phyloP scores from a whole-genome alignment of 2,329 filamentous ascomycete species.

The Furcasterigmium sp. region DNA sequence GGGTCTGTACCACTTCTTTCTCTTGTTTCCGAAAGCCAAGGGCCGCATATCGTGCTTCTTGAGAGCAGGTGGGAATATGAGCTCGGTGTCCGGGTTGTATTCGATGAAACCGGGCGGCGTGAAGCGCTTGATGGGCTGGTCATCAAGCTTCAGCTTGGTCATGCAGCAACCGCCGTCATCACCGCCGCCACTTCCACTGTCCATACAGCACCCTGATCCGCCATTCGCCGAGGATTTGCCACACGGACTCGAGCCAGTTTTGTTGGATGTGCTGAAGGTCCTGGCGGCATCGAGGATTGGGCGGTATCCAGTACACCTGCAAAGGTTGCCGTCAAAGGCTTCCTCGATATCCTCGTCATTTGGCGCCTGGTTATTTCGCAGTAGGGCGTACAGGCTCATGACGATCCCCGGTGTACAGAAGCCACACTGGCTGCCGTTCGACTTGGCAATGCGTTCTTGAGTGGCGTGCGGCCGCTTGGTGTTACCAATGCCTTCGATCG shows the following conservation, averaged over 20 bases:
- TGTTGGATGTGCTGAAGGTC: slow-evolving; percentile 64
- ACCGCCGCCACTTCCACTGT: slow-evolving; percentile 44
- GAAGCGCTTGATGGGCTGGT: slow-evolving; percentile 60
- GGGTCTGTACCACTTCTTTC: slow-evolving; percentile 89
- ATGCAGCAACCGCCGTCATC: slow-evolving; percentile 62
- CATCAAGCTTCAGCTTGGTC: slow-evolving; percentile 44
- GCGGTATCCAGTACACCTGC: slow-evolving; percentile 90
- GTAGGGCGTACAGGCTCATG: slow-evolving; percentile 91
- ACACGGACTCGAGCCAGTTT: slow-evolving; percentile 27
- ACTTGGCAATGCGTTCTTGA: slow-evolving; percentile 85
- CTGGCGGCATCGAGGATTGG: slow-evolving; percentile 93
- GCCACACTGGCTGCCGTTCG: slow-evolving; percentile 86
- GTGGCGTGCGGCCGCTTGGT: slow-evolving; percentile 80
- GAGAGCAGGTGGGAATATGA: slow-evolving; percentile 87
- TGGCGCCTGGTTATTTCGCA: slow-evolving; percentile 77
- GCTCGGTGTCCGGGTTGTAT: slow-evolving; percentile 87
- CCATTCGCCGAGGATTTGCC: slow-evolving; percentile 44
- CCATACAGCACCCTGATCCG: slow-evolving; percentile 66
- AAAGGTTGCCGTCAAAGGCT: slow-evolving; percentile 94
- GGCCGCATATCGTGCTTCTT: slow-evolving; percentile 79
- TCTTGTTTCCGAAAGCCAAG: slow-evolving; percentile 87
- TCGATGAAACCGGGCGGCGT: slow-evolving; percentile 89
- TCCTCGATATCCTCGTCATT: slow-evolving; percentile 84
- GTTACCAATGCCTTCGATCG: slow-evolving; percentile 91
- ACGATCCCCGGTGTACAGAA: slow-evolving; percentile 98